A percentile compares a stretch with the other conserved stretches of the same genome.
These are phyloP conservation scores for Nothophaeocryptopus gaeumannii DNA, from an alignment of 2,329 filamentous ascomycete species.

Conservation along the genomic window DNA sequence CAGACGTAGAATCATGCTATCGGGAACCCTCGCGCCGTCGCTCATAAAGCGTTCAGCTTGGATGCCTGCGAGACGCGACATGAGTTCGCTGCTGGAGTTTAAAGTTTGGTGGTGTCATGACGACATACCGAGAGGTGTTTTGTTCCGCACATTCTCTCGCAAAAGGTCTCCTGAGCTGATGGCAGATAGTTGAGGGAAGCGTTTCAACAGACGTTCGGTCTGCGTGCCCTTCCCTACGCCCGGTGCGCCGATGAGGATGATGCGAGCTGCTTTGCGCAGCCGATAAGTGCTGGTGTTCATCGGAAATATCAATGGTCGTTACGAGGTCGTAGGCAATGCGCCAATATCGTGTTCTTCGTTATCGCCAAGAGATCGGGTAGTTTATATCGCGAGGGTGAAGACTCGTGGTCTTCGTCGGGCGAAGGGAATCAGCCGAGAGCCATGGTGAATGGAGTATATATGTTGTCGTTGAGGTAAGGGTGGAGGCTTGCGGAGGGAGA, in stretches of 20 bases:
- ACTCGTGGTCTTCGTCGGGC: no score
- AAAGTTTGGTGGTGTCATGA: neutral
- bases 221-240: constrained; percentile 95
- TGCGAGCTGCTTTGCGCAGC: constrained; percentile 67
- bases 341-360: no score
- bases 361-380: no score
- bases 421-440: no score
- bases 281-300: constrained; percentile 36
- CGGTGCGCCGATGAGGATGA: constrained; percentile 94
- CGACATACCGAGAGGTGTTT: constrained; percentile 75
- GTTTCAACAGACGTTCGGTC: constrained; percentile 78
- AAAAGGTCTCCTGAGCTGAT: constrained; percentile 94
- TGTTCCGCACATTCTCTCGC: constrained; percentile 85
- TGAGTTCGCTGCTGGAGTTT: constrained; percentile 5
- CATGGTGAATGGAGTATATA: no score
- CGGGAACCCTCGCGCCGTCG: constrained; percentile 82
- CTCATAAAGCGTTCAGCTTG: constrained; percentile 88
- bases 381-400: no score
- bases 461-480: no score
- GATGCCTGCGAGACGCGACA: constrained; percentile 60
- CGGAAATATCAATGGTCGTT: no score
- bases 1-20: constrained; percentile 85
- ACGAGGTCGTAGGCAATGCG: no score
- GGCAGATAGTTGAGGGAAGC: constrained; percentile 83
- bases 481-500: no score